Conservation (phyloP, 768 basidiomycete species). For the Dioszegia aurantiaca region DNA sequence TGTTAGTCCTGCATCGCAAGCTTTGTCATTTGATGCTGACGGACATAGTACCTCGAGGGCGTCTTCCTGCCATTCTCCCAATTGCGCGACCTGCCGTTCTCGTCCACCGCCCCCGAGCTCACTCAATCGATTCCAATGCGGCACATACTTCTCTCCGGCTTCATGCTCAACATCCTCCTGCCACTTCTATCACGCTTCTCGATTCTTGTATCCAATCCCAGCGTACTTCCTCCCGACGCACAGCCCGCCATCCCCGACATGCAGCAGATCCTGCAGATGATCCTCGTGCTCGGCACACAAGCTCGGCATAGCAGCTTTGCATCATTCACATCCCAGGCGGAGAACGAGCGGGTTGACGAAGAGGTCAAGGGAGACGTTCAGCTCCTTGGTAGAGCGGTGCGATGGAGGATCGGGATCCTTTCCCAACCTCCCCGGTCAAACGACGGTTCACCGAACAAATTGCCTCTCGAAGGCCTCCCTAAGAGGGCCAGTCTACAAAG, state of each 20-base stretch:
- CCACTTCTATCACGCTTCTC: slow-evolving; percentile 43
- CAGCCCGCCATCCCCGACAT: slow-evolving; percentile 37
- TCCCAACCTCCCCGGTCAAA: neutral
- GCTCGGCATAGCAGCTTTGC: slow-evolving; percentile 39
- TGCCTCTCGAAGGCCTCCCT: neutral
- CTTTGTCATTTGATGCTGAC: neutral
- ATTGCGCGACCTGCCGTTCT: slow-evolving; percentile 30
- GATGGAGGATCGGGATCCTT: slow-evolving; percentile 20
- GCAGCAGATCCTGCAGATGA: slow-evolving; percentile 44
- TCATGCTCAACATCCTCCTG: slow-evolving; percentile 47
- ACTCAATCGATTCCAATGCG: slow-evolving; percentile 36
- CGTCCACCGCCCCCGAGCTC: slow-evolving; percentile 20
- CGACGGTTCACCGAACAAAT: neutral
- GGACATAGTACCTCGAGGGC: slow-evolving; percentile 47
- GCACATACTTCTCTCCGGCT: slow-evolving; percentile 47
- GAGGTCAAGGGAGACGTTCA: slow-evolving; percentile 39
- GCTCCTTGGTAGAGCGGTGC: slow-evolving; percentile 31
- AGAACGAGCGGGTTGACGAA: slow-evolving; percentile 25
- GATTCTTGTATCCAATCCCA: slow-evolving; percentile 22
- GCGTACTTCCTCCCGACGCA: slow-evolving; percentile 2
- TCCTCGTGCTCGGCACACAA: slow-evolving; percentile 47
- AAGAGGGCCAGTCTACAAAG: slow-evolving; percentile 21
- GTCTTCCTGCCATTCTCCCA: slow-evolving; percentile 49
- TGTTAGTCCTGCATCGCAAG: slow-evolving; percentile 27
- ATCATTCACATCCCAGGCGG: slow-evolving; percentile 8